Evolutionary conservation across 2,329 filamentous ascomycete species (phyloP).

Genomic region (Ceratocystis cacaofunesta): DNA sequence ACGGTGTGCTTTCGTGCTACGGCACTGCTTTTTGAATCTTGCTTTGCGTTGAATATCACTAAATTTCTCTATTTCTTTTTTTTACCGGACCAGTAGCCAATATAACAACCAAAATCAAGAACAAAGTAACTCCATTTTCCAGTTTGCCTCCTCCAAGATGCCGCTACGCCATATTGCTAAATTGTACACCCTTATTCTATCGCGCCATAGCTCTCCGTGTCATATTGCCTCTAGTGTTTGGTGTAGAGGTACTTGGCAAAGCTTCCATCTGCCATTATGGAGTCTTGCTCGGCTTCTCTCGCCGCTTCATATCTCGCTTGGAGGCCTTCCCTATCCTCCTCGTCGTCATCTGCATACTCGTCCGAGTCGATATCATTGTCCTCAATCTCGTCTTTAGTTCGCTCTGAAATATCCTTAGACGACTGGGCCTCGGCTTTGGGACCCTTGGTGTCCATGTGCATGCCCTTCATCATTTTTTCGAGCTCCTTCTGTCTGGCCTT

Average conservation of each 20-base stretch:
- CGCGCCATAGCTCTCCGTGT: not conserved
- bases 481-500: constrained; percentile 64
- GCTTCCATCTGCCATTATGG: constrained; percentile 40
- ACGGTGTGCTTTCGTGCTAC: not conserved
- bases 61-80: not conserved
- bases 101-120: not conserved
- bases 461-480: constrained; percentile 87
- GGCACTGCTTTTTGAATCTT: not conserved
- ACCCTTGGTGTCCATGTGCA: constrained; percentile 37
- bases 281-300: constrained; percentile 43
- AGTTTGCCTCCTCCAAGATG: not conserved
- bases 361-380: constrained; percentile 45
- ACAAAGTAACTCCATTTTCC: not conserved
- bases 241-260: constrained; percentile 45
- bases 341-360: constrained; percentile 44
- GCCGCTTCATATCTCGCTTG: constrained; percentile 65
- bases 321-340: constrained; percentile 49
- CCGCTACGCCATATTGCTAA: not conserved
- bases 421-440: constrained; percentile 16
- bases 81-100: not conserved
- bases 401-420: constrained; percentile 27
- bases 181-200: not conserved
- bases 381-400: constrained; percentile 34
- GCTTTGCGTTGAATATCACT: not conserved
- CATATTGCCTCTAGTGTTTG: constrained; percentile 23